Percentiles rank a stretch among this genome's conserved stretches.
Evolutionary conservation across 768 basidiomycete species (phyloP).

Genomic region (Boletus tylopilopsis): DNA sequence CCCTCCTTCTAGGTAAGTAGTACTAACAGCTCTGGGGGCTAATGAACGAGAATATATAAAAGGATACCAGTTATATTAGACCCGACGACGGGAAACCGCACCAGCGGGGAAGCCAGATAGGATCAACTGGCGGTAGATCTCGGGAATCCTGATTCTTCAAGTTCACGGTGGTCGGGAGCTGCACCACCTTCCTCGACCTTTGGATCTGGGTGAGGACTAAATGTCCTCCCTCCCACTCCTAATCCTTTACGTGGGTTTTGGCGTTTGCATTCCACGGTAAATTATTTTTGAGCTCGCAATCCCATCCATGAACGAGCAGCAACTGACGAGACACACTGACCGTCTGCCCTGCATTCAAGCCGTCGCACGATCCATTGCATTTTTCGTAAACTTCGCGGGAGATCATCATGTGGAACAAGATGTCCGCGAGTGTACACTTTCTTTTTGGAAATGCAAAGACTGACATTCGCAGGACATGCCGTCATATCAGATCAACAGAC

Average conservation of each 20-base stretch:
- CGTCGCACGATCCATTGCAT: neutral
- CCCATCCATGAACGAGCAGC: neutral
- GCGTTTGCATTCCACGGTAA: neutral
- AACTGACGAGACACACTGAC: neutral
- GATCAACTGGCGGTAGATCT: no score
- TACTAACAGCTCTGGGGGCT: no score
- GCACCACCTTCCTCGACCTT: neutral
- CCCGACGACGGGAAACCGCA: no score
- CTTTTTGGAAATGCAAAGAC: neutral
- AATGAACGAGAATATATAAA: no score
- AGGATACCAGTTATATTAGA: no score
- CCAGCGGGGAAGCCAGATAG: no score
- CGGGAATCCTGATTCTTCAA: no score
- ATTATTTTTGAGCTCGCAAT: neutral
- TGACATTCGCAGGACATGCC: neutral
- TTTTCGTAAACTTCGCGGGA: neutral
- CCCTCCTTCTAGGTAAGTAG: no score
- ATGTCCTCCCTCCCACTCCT: neutral
- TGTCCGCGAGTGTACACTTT: neutral
- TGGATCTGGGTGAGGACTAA: neutral
- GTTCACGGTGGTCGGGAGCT: neutral
- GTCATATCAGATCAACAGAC: neutral
- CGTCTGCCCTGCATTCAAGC: neutral
- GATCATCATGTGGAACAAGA: neutral
- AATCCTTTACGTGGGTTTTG: neutral